A percentile compares a stretch with the other conserved stretches of the same genome.
These are phyloP conservation scores for Capsicum rhomboideum DNA, from an alignment of 257 asterid genomes.

Conservation along the genomic window DNA sequence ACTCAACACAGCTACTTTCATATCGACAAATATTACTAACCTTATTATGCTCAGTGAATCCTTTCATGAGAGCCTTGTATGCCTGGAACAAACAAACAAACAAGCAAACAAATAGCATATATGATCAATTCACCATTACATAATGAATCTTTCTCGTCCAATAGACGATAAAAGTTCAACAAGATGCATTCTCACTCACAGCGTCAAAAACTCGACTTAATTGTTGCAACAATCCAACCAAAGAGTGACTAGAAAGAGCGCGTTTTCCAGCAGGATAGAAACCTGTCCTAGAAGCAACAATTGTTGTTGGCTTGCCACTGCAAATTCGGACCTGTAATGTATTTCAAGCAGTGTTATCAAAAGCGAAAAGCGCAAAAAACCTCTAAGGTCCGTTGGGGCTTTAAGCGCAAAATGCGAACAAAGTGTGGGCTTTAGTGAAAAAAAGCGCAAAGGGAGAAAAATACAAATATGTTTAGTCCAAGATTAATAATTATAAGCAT, in stretches of 20 bases:
- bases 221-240: conserved; percentile 71
- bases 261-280: conserved; percentile 77
- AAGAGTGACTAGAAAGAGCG: conserved; percentile 44
- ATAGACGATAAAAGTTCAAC: neutral
- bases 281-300: conserved; percentile 67
- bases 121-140: neutral
- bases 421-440: too few relatives aligned
- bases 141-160: neutral
- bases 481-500: too few relatives aligned
- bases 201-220: conserved; percentile 60
- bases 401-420: too few relatives aligned
- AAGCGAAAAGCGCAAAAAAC: too few relatives aligned
- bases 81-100: conserved; percentile 56
- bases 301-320: conserved; percentile 72
- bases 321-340: conserved; percentile 56
- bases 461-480: too few relatives aligned
- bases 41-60: conserved; percentile 86
- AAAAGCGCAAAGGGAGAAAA: too few relatives aligned
- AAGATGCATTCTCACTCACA: conserved; percentile 31
- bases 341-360: too few relatives aligned
- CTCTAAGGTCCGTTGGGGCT: too few relatives aligned
- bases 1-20: conserved; percentile 7
- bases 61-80: conserved; percentile 77
- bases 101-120: neutral
- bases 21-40: conserved; percentile 26